Evolutionary conservation across 2,329 filamentous ascomycete genomes (phyloP), one percentile per base, ranked within the genome.

Genomic region (Xylaria sp.): DNA sequence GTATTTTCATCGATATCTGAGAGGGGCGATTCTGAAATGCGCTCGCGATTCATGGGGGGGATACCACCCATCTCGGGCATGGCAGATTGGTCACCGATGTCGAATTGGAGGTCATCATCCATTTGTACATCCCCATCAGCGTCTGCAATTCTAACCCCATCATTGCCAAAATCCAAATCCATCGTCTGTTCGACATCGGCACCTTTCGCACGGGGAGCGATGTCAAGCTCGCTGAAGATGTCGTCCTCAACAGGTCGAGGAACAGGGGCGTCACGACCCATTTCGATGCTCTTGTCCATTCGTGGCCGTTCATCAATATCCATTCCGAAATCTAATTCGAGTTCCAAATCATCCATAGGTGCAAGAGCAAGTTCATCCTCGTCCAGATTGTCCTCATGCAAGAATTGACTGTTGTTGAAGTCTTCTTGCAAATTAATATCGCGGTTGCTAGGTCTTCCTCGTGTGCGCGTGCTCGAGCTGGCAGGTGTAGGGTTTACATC

Each of bases 221-320:
- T 81, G 72, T 91, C 89, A 46, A 91, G 77, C 66, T 93, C 90
- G 71, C 87, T 88, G 69, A 91, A 83, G 62, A 94, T 88, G 72
- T 92, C 90, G 48, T 93, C 90, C 72, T 93, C 92, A 23, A 91
- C 82, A 1, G 89, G 84, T 55, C 88, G 86, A 28, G 91, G 85
- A 18, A 88, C 85, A 4, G 92, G 90, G 23, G 92, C 94, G 74
- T 97, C 91, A 90, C 95, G 92, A 77, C 95, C 96, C 75, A 94
- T 86, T 90, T 99, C 96, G 67, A 98, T 90, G 76, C 91, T 96
- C 69, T 83, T 82, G 68, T 88, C 87, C 71, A 81, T 78, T 71
- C 81, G 78, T 67, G 82, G 87, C 41, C 87, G 89, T 69, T 94
- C 87, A 73, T 94, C 91, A 41, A 94, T 84, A 73, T 90, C 90